A percentile compares a stretch with the other conserved stretches of the same genome.
Conservation (phyloP, 2,329 filamentous ascomycete species). For the Monilinia aucupariae region DNA sequence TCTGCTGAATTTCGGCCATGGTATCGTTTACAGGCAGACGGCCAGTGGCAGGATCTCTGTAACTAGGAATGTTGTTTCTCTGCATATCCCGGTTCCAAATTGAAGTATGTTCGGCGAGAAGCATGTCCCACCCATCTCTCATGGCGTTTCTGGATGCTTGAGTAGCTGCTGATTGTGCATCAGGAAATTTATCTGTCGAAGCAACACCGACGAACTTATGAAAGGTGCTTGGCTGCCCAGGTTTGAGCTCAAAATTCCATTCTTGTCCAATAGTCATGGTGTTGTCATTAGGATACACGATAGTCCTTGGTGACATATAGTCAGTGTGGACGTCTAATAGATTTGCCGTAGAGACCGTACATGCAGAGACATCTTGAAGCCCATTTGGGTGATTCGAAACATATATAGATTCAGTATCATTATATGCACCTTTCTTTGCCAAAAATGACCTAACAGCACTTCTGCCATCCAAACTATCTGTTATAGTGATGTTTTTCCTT, state of each 20-base stretch:
- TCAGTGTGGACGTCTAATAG: constrained; percentile 32
- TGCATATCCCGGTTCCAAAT: constrained; percentile 34
- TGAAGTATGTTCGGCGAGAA: constrained; percentile 15
- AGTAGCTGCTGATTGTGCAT: constrained; percentile 44
- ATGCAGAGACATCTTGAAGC: constrained; percentile 53
- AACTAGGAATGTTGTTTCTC: constrained; percentile 40
- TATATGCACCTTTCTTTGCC: constrained; percentile 47
- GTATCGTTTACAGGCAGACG: constrained; percentile 35
- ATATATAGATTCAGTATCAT: constrained; percentile 46
- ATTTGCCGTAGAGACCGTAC: constrained; percentile 45
- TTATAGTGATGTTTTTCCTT: constrained; percentile 43
- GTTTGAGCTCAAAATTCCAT: constrained; percentile 44
- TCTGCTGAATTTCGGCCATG: constrained; percentile 37
- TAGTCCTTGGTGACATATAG: constrained; percentile 28
- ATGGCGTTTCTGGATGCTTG: constrained; percentile 37
- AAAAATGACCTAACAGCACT: constrained; percentile 56
- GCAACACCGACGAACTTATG: constrained; percentile 59
- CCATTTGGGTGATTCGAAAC: constrained; percentile 55
- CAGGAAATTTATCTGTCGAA: constrained; percentile 54
- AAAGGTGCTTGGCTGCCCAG: constrained; percentile 47
- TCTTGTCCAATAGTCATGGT: constrained; percentile 57
- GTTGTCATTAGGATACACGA: constrained; percentile 41
- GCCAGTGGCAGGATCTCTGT: constrained; percentile 48
- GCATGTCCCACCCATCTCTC: constrained; percentile 16
- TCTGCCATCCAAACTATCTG: constrained; percentile 58